Base-by-base conservation (phyloP, 2,329 filamentous ascomycete species). In the Neophaeococcomyces aloes region DNA sequence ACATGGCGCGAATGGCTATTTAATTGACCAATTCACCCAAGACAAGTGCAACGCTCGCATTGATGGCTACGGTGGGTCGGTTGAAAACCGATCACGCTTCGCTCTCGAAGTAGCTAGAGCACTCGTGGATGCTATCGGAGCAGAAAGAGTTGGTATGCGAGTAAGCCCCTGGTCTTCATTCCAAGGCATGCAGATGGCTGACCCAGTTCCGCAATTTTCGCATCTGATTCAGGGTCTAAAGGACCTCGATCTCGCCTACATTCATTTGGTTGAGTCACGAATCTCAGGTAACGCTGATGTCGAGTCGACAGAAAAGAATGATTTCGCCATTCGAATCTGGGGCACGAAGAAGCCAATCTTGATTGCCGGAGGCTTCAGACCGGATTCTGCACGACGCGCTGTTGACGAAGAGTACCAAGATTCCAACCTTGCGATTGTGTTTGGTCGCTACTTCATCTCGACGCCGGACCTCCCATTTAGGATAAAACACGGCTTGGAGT, bases 131-230 rank as follows among this genome's bases (percentile, higher is more conserved):
- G 45, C 45, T 11, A 37, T 53, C 10, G 71, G 72, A 1, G 56
- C 66, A 13, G 61, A 70, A 1, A 69, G 65, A 33, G 25, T 69
- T 18, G 60, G 64, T 3, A 67, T 73, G 34, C 63, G 70, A 2
- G 56, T 73, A 6, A 62, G 63, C 1, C 70, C 69, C 0, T 71
- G 72, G 47, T 69, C 71, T 2, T 52, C 72, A 2, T 76, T 70
- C 53, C 30, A 48, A 8, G 65, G 67, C 50, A 64, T 81, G 76
- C 61, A 63, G 37, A 79, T 79, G 73, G 49, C 59, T 0, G 66
- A 81, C 29, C 76, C 77, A 0, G 54, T 75, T 7, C 72, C 76
- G 0, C 76, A 81, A 45, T 83, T 81, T 54, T 62, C 62, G 0
- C 64, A 81, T 53, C 55, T 79, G 4, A 64, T 76, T 36, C 53